Percentiles rank a stretch among this genome's conserved stretches.
phyloP scores from a whole-genome alignment of 345 rosid species.

The Arabidopsis arenosa region DNA sequence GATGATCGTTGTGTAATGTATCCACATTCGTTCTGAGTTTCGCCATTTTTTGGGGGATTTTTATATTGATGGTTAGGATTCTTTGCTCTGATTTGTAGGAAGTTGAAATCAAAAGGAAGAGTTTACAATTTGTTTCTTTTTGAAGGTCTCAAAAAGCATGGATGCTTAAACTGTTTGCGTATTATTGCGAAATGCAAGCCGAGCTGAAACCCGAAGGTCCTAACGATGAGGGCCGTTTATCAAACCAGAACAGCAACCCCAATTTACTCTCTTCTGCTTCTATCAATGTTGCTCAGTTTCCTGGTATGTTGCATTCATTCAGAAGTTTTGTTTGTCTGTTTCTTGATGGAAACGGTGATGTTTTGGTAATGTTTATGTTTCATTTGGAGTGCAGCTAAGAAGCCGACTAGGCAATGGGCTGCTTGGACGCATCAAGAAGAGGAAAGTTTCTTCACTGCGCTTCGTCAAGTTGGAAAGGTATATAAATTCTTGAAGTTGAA shows the following conservation, averaged over 20 bases:
- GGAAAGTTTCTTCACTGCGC: slow-evolving; percentile 94
- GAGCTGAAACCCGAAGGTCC: slow-evolving; percentile 38
- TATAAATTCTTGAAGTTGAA: slow-evolving; percentile 22
- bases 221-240: slow-evolving; percentile 28
- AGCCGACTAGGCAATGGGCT: slow-evolving; percentile 96
- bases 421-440: slow-evolving; percentile 99
- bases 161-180: slow-evolving; percentile 9
- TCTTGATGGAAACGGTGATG: slow-evolving; percentile 4
- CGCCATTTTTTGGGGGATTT: not conserved
- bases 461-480: slow-evolving; percentile 99
- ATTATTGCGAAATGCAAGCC: slow-evolving; percentile 40
- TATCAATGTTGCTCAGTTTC: slow-evolving; percentile 51
- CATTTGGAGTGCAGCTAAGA: slow-evolving; percentile 62
- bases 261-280: slow-evolving; percentile 49
- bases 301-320: slow-evolving; percentile 58
- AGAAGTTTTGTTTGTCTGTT: slow-evolving; percentile 13
- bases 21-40: slow-evolving; percentile 3
- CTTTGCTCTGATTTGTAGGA: slow-evolving; percentile 21
- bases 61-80: slow-evolving; percentile 6
- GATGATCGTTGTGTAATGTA: slow-evolving; percentile 33
- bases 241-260: slow-evolving; percentile 54
- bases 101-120: slow-evolving; percentile 20
- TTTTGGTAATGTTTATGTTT: slow-evolving; percentile 22
- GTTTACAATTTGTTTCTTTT: slow-evolving; percentile 1
- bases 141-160: slow-evolving; percentile 19